These are phyloP conservation scores for Saccharata proteae DNA, from an alignment of 2,329 filamentous ascomycete genomes.

Conservation along the genomic window DNA sequence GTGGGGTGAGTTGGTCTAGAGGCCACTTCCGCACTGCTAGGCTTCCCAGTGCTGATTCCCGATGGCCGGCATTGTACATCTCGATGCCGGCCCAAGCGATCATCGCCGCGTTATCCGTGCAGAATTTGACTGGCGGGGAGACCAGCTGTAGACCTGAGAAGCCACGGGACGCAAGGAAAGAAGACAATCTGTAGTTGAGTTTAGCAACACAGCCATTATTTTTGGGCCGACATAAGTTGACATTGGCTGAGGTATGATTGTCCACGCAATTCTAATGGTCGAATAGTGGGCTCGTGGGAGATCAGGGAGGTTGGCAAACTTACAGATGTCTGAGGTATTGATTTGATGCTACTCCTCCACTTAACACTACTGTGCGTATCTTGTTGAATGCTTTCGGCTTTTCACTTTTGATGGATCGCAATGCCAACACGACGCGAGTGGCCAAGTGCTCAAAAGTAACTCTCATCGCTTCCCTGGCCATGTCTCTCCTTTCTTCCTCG, in stretches of 20 bases:
- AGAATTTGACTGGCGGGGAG: slow-evolving; percentile 65
- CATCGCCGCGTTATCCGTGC: slow-evolving; percentile 96
- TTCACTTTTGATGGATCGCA: slow-evolving; percentile 30
- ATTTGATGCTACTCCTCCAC: slow-evolving; percentile 86
- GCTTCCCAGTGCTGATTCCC: slow-evolving; percentile 15
- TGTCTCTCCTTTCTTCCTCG: slow-evolving; percentile 48
- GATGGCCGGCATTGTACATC: slow-evolving; percentile 70
- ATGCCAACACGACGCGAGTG: slow-evolving; percentile 57
- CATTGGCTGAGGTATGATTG: too few relatives aligned
- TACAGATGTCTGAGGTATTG: slow-evolving; percentile 58
- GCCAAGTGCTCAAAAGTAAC: slow-evolving; percentile 80
- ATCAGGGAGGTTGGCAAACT: slow-evolving; percentile 5
- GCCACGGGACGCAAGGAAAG: slow-evolving; percentile 55
- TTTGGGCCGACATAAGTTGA: too few relatives aligned
- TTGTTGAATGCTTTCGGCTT: slow-evolving; percentile 7
- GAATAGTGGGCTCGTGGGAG: too few relatives aligned
- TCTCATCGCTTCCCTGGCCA: slow-evolving; percentile 66
- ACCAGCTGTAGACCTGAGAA: slow-evolving; percentile 49
- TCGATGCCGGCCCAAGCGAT: slow-evolving; percentile 88
- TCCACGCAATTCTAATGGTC: too few relatives aligned
- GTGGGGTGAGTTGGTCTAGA: too few relatives aligned
- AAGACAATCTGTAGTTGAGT: slow-evolving; percentile 24
- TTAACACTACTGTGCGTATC: slow-evolving; percentile 53
- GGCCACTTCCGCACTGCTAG: slow-evolving; percentile 26
- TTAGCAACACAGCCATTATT: too few relatives aligned